Conservation (phyloP, 352 stramenopile species). For the Pythium angustatum region DNA sequence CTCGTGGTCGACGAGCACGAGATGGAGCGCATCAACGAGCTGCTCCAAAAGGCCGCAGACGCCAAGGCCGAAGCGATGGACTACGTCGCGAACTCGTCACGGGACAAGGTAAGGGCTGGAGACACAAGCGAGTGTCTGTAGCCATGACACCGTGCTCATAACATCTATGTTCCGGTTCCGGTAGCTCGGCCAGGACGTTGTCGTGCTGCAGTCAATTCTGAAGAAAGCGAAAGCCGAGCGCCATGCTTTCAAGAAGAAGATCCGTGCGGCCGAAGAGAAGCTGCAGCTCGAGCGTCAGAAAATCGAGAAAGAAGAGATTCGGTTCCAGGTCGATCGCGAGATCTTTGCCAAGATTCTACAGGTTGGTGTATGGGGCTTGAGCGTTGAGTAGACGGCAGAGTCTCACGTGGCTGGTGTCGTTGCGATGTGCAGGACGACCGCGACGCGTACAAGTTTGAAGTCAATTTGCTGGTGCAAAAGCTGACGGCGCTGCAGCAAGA, state of each 20-base stretch:
- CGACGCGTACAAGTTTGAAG: constrained; percentile 72
- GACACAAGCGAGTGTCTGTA: too few species aligned
- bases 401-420: not conserved
- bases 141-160: not conserved
- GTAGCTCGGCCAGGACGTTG: constrained; percentile 75
- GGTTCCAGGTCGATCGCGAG: constrained; percentile 80
- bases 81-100: constrained; percentile 69
- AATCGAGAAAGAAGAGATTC: constrained; percentile 81
- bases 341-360: constrained; percentile 87
- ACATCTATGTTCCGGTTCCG: not conserved
- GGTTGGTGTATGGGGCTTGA: constrained; percentile 15
- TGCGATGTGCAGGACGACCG: constrained; percentile 55
- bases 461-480: constrained; percentile 68
- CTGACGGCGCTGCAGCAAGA: constrained; percentile 67
- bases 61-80: constrained; percentile 75
- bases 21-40: constrained; percentile 67
- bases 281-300: constrained; percentile 56
- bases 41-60: constrained; percentile 79
- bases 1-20: constrained; percentile 55
- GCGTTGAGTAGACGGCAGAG: not conserved
- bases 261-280: constrained; percentile 64
- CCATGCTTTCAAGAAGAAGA: constrained; percentile 80
- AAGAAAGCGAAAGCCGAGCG: constrained; percentile 83
- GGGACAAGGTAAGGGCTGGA: constrained; percentile 73
- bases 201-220: constrained; percentile 69